Evolutionary conservation across 805 yeast species (phyloP).

Genomic region (Blastobotrys peoriensis): DNA sequence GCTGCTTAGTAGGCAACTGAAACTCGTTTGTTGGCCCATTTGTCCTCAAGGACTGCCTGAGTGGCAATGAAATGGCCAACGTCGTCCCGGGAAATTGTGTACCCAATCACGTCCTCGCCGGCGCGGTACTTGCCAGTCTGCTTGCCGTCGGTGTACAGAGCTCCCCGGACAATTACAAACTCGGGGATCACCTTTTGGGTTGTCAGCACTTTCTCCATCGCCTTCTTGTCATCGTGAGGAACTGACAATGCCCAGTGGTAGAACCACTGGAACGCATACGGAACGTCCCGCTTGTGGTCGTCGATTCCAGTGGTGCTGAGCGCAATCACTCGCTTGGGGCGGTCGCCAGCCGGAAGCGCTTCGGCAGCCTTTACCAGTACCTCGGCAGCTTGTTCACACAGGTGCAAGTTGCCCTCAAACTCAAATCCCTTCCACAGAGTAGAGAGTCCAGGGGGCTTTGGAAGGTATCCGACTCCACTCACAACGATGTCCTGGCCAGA

Average conservation of each 20-base stretch:
- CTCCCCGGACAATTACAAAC: conserved; percentile 2
- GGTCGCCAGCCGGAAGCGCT: neutral
- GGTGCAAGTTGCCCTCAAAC: neutral
- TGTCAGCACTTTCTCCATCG: conserved; percentile 5
- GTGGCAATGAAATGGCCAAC: conserved; percentile 7
- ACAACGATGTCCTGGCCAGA: conserved; percentile 3
- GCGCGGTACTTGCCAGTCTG: neutral
- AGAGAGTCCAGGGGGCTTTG: neutral
- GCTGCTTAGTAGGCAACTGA: conserved; percentile 1
- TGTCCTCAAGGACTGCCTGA: neutral
- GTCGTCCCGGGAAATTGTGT: conserved; percentile 4
- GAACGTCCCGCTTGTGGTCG: conserved; percentile 1
- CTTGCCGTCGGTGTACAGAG: conserved; percentile 3
- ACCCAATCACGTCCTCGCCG: conserved; percentile 8
- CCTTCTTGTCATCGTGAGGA: conserved; percentile 6
- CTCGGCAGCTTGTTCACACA: conserved; percentile 7
- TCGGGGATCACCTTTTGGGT: conserved; percentile 4
- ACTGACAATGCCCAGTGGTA: neutral
- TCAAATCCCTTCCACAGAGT: conserved; percentile 5
- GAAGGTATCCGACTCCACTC: conserved; percentile 7
- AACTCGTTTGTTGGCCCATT: conserved; percentile 1
- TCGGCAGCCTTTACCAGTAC: conserved; percentile 3
- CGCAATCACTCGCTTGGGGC: conserved; percentile 7
- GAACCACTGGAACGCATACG: neutral
- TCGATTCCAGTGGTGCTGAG: conserved; percentile 8